Percentiles rank a stretch among this genome's conserved stretches.
phyloP scores from a whole-genome alignment of 441 rosid species.

The Manihot esculenta region DNA sequence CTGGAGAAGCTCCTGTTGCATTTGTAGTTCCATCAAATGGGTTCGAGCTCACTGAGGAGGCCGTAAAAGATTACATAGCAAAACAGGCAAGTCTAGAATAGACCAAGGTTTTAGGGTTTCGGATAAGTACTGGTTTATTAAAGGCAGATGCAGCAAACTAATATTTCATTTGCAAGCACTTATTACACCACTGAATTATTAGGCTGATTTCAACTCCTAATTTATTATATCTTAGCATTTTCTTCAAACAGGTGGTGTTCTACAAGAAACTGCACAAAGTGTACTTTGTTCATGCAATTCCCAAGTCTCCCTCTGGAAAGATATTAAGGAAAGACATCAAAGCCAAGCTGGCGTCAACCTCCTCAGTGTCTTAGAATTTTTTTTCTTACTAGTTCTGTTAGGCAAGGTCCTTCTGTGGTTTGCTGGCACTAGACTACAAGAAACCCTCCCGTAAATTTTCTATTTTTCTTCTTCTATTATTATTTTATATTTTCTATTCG shows the following conservation, averaged over 20 bases:
- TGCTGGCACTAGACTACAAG: too few relatives aligned
- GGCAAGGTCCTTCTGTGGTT: not conserved
- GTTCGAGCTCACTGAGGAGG: slow-evolving; percentile 57
- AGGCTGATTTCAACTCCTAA: too few relatives aligned
- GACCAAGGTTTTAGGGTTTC: too few relatives aligned
- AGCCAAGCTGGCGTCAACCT: slow-evolving; percentile 53
- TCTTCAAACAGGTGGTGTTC: slow-evolving; percentile 76
- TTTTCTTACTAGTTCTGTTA: too few relatives aligned
- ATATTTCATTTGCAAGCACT: too few relatives aligned
- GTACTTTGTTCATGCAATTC: slow-evolving; percentile 70
- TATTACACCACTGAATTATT: too few relatives aligned
- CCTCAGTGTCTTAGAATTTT: slow-evolving; percentile 18
- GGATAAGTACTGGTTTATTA: too few relatives aligned
- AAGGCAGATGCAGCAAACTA: too few relatives aligned
- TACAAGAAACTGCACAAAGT: slow-evolving; percentile 83
- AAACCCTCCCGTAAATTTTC: not conserved
- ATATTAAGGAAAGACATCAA: slow-evolving; percentile 79
- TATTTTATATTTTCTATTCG: not conserved
- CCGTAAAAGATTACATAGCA: slow-evolving; percentile 66
- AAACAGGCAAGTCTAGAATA: slow-evolving; percentile 52
- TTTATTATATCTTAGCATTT: not conserved
- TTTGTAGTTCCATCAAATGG: slow-evolving; percentile 73
- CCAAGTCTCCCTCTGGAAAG: slow-evolving; percentile 89
- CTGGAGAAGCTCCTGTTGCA: slow-evolving; percentile 94
- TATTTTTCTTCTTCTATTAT: not conserved